Percentiles rank a stretch among this genome's conserved stretches.
phyloP scores from a whole-genome alignment of 257 asterid genomes.

The Echites panduratus region DNA sequence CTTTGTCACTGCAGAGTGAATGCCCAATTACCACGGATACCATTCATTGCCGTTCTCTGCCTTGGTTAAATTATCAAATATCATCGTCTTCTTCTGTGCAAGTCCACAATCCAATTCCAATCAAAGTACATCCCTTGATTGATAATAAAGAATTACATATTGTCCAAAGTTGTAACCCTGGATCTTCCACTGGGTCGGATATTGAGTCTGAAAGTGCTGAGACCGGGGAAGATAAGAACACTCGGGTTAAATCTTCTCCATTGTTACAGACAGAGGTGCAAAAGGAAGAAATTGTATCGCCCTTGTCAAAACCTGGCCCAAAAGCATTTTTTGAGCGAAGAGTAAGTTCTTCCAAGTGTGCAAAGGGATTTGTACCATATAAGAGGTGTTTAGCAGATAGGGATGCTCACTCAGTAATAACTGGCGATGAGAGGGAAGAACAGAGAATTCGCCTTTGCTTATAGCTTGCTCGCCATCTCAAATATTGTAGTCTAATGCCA shows the following conservation, averaged over 20 bases:
- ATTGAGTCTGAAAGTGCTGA: constrained; percentile 27
- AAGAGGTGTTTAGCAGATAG: constrained; percentile 60
- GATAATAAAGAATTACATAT: constrained; percentile 21
- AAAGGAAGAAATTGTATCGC: constrained; percentile 14
- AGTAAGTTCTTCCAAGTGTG: constrained; percentile 26
- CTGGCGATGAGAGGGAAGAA: constrained; percentile 49
- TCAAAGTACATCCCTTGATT: constrained; percentile 27
- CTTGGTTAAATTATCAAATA: constrained; percentile 34
- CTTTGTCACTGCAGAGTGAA: constrained; percentile 12
- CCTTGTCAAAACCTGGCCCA: constrained; percentile 28
- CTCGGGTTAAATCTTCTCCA: constrained; percentile 25
- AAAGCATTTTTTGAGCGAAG: constrained; percentile 23
- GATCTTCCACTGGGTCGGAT: constrained; percentile 46
- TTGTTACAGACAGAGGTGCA: constrained; percentile 10
- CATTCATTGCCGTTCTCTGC: constrained; percentile 20
- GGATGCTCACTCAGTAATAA: constrained; percentile 22
- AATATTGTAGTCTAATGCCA: not conserved
- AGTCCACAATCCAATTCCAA: constrained; percentile 54
- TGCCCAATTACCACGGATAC: not conserved
- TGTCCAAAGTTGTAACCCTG: constrained; percentile 36
- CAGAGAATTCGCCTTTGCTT: constrained; percentile 56
- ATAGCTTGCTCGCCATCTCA: constrained; percentile 13
- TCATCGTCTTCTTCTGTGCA: constrained; percentile 22
- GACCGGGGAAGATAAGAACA: constrained; percentile 17
- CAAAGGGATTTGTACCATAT: constrained; percentile 75